phyloP scores from a whole-genome alignment of 805 yeast genomes.

The Diddensiella transvaalensis region DNA sequence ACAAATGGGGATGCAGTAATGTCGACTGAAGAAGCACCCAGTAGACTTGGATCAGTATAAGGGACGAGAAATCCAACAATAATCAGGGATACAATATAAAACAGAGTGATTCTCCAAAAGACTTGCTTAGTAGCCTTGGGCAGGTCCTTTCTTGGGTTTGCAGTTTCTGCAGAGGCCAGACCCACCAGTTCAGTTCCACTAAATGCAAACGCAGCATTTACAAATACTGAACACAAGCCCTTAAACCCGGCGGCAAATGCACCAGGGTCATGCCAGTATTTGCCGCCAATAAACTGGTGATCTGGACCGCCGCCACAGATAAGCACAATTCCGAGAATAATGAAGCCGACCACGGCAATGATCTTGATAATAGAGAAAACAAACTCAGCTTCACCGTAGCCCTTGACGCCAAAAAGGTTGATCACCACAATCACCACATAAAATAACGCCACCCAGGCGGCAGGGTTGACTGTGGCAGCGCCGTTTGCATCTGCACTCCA shows the following conservation, averaged over 20 bases:
- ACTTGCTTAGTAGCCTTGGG: slow-evolving; percentile 74
- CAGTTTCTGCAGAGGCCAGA: slow-evolving; percentile 67
- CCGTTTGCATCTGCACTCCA: slow-evolving; percentile 64
- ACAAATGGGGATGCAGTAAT: slow-evolving; percentile 68
- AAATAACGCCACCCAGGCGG: slow-evolving; percentile 55
- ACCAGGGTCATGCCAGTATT: slow-evolving; percentile 63
- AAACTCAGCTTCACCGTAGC: slow-evolving; percentile 72
- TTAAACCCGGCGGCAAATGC: slow-evolving; percentile 68
- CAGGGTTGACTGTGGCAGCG: slow-evolving; percentile 56
- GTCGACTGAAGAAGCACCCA: slow-evolving; percentile 46
- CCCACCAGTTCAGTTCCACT: slow-evolving; percentile 70
- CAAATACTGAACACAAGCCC: slow-evolving; percentile 63
- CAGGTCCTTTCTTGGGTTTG: slow-evolving; percentile 58
- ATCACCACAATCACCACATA: slow-evolving; percentile 46
- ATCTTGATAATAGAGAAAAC: slow-evolving; percentile 57
- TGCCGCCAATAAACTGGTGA: slow-evolving; percentile 49
- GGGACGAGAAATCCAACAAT: slow-evolving; percentile 66
- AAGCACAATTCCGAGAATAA: slow-evolving; percentile 53
- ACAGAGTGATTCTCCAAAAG: slow-evolving; percentile 69
- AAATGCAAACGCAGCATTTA: slow-evolving; percentile 69
- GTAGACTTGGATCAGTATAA: slow-evolving; percentile 45
- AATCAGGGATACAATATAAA: slow-evolving; percentile 55
- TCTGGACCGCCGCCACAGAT: slow-evolving; percentile 57
- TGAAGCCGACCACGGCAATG: slow-evolving; percentile 57
- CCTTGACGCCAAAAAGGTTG: slow-evolving; percentile 56